Conservation (phyloP, 225 moss, liverwort and hornwort genomes). For the Physcomitrellopsis africana region DNA sequence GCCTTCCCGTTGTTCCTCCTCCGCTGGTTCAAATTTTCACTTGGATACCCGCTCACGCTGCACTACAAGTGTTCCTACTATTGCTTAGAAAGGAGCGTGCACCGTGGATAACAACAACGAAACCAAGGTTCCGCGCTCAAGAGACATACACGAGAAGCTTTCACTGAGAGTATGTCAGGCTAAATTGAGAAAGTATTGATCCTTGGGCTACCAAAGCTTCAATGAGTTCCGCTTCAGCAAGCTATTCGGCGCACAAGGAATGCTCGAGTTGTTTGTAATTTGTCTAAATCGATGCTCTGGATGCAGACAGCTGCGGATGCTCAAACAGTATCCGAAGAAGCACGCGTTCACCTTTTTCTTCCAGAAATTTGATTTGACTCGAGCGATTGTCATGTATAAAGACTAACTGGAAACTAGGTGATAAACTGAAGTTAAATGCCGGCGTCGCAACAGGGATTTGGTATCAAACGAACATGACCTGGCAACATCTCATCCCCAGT, state of each 20-base stretch:
- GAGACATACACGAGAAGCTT: neutral
- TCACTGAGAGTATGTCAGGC: conserved; percentile 5
- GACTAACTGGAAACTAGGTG: conserved; percentile 23
- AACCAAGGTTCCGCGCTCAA: conserved; percentile 12
- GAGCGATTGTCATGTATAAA: conserved; percentile 19
- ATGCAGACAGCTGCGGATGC: conserved; percentile 35
- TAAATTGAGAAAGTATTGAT: conserved; percentile 23
- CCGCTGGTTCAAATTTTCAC: no score
- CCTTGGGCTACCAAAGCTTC: conserved; percentile 17
- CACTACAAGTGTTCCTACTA: no score
- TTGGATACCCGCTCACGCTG: no score
- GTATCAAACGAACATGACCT: conserved; percentile 5
- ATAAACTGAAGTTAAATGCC: conserved; percentile 11
- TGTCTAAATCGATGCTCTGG: conserved; percentile 25
- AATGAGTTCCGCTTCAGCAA: conserved; percentile 23
- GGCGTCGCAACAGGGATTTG: conserved; percentile 13
- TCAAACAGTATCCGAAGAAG: conserved; percentile 2
- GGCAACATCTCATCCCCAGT: conserved; percentile 1
- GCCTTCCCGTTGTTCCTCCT: no score
- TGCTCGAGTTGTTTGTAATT: conserved; percentile 24
- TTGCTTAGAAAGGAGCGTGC: no score
- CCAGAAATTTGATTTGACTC: conserved; percentile 13
- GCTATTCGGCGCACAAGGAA: conserved; percentile 13
- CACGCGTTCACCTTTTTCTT: conserved; percentile 31
- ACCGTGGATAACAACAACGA: neutral